Conservation (phyloP, 306 rosid species). For the Quercus ilex region DNA sequence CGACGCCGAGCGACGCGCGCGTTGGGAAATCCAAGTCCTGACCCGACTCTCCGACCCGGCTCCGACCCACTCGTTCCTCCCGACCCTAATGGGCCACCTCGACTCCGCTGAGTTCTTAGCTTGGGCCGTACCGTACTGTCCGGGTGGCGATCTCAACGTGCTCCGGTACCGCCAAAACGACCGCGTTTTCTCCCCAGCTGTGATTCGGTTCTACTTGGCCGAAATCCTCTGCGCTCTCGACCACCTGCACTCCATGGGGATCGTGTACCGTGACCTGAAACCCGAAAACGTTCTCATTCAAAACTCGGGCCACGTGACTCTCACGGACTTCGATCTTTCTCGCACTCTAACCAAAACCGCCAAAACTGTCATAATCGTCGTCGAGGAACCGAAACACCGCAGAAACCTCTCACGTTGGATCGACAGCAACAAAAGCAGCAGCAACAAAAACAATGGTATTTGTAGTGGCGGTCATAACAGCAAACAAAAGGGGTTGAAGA, state of each 20-base stretch:
- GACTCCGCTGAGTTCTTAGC: slow-evolving; percentile 51
- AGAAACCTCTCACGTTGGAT: slow-evolving; percentile 57
- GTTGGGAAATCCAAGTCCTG: slow-evolving; percentile 77
- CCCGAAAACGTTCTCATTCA: slow-evolving; percentile 91
- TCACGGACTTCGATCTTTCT: slow-evolving; percentile 94
- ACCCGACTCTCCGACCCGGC: slow-evolving; percentile 44
- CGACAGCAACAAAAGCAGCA: too few relatives aligned
- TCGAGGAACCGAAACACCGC: slow-evolving; percentile 23
- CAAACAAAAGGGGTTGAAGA: slow-evolving; percentile 29
- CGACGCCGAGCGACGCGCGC: slow-evolving; percentile 77
- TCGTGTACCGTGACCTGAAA: slow-evolving; percentile 88
- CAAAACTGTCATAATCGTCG: slow-evolving; percentile 5
- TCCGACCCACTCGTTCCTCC: slow-evolving; percentile 59
- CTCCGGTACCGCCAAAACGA: slow-evolving; percentile 83
- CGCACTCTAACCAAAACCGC: slow-evolving; percentile 44
- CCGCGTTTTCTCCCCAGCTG: slow-evolving; percentile 69
- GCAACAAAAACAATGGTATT: too few relatives aligned
- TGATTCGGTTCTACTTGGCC: slow-evolving; percentile 71
- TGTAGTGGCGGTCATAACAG: not conserved
- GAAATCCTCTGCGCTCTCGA: slow-evolving; percentile 86
- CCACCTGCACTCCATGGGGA: slow-evolving; percentile 65
- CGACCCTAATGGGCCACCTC: slow-evolving; percentile 52
- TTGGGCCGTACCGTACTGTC: slow-evolving; percentile 87
- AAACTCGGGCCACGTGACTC: slow-evolving; percentile 88
- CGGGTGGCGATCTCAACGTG: slow-evolving; percentile 88